Conservation (phyloP, 768 basidiomycete genomes). For the Flagelloscypha sp. region DNA sequence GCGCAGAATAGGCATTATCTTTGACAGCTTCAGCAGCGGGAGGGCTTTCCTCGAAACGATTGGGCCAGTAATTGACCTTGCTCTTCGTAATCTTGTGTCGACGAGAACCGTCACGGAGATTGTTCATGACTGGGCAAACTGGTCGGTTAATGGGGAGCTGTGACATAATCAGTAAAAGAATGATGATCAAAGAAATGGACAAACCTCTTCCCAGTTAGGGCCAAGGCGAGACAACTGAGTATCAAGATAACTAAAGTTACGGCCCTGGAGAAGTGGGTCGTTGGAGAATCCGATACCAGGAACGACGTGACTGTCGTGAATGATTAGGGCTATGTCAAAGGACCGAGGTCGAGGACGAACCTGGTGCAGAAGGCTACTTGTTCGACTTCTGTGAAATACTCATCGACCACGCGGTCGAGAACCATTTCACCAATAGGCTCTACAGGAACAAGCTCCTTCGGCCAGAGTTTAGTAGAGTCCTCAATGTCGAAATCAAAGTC, state of each 20-base stretch:
- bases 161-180: slow-evolving; percentile 2
- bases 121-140: slow-evolving; percentile 65
- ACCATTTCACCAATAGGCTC: slow-evolving; percentile 71
- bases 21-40: slow-evolving; percentile 45
- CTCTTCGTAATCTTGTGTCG: slow-evolving; percentile 52
- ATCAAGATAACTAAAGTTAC: slow-evolving; percentile 85
- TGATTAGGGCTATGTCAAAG: slow-evolving; percentile 36
- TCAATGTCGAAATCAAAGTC: slow-evolving; percentile 84
- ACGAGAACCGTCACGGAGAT: slow-evolving; percentile 53
- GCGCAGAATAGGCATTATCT: too few species aligned
- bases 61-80: slow-evolving; percentile 75
- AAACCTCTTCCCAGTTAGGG: slow-evolving; percentile 65
- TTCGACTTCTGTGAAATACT: slow-evolving; percentile 83
- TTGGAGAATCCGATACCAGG: slow-evolving; percentile 66
- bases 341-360: slow-evolving; percentile 16
- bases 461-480: slow-evolving; percentile 83
- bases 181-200: slow-evolving; percentile 4
- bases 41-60: slow-evolving; percentile 45
- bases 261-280: slow-evolving; percentile 74
- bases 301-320: slow-evolving; percentile 34
- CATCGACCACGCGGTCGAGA: slow-evolving; percentile 53
- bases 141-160: slow-evolving; percentile 79
- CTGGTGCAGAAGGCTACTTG: slow-evolving; percentile 84
- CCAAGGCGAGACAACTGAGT: slow-evolving; percentile 79
- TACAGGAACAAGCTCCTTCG: slow-evolving; percentile 72